These are phyloP conservation scores for Populus deltoides DNA, from an alignment of 345 rosid genomes.

Conservation along the genomic window DNA sequence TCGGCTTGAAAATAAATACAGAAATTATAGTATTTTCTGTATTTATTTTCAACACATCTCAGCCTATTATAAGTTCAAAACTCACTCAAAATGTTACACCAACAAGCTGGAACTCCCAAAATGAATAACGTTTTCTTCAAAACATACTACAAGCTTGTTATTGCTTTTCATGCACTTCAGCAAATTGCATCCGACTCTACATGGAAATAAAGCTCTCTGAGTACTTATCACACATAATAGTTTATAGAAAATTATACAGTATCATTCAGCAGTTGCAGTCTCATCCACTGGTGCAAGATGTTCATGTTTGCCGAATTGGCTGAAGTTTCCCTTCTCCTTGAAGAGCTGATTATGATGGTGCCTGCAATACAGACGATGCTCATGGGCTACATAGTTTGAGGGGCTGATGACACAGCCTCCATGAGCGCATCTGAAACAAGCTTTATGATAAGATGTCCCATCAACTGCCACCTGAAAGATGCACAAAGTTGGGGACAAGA, in stretches of 20 bases:
- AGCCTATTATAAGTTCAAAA: conserved; percentile 4
- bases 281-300: conserved; percentile 26
- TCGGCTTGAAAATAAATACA: conserved; percentile 15
- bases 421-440: conserved; percentile 69
- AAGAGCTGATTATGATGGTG: conserved; percentile 74
- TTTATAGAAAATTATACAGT: background rate
- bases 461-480: conserved; percentile 63
- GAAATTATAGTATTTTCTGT: background rate
- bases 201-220: conserved; percentile 7
- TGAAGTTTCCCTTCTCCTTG: conserved; percentile 68
- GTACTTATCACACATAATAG: background rate
- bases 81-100: conserved; percentile 14
- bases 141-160: background rate
- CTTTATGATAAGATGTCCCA: conserved; percentile 57
- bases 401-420: conserved; percentile 75
- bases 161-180: conserved; percentile 9
- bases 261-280: conserved; percentile 25
- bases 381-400: conserved; percentile 60
- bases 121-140: conserved; percentile 1
- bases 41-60: background rate
- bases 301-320: conserved; percentile 53
- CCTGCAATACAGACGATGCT: conserved; percentile 61
- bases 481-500: conserved; percentile 1
- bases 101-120: conserved; percentile 11
- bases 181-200: conserved; percentile 12